Evolutionary conservation across 164 flowering plant genomes (phyloP).

Genomic region (Saururus chinensis): DNA sequence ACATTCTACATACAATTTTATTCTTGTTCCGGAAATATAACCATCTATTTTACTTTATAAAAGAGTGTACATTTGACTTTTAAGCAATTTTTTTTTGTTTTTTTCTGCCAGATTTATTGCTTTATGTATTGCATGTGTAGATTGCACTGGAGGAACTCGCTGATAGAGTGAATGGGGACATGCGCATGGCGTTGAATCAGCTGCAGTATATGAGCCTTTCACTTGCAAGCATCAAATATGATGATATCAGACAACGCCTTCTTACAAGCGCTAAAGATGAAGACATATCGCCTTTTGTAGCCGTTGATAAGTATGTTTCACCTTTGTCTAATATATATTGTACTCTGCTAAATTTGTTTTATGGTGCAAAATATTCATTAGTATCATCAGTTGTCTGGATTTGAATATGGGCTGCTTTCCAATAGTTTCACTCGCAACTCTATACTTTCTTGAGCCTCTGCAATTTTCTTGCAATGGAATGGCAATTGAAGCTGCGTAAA

Average conservation of each 20-base stretch:
- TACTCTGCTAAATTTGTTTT: too few species aligned
- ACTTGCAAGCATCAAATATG: slow-evolving; percentile 72
- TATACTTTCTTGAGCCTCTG: not conserved
- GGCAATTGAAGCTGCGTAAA: not conserved
- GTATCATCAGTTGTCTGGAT: too few species aligned
- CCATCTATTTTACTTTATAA: too few species aligned
- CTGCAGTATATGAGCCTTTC: slow-evolving; percentile 93
- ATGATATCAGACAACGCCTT: slow-evolving; percentile 81
- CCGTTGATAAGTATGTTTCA: slow-evolving; percentile 81
- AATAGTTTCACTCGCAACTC: too few species aligned
- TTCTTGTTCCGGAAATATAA: too few species aligned
- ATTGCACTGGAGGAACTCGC: slow-evolving; percentile 95
- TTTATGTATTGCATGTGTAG: slow-evolving; percentile 21
- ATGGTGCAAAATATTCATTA: too few species aligned
- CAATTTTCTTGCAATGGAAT: not conserved
- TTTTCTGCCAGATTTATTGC: not conserved
- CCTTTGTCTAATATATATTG: not conserved
- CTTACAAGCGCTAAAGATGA: slow-evolving; percentile 86
- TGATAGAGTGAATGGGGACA: slow-evolving; percentile 91
- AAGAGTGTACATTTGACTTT: too few species aligned
- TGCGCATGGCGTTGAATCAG: slow-evolving; percentile 93
- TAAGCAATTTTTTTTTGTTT: too few species aligned
- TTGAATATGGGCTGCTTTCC: too few species aligned
- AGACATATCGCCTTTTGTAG: slow-evolving; percentile 97
- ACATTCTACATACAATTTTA: too few species aligned